phyloP scores from a whole-genome alignment of 2,329 filamentous ascomycete species.

The Shiraia sp. region DNA sequence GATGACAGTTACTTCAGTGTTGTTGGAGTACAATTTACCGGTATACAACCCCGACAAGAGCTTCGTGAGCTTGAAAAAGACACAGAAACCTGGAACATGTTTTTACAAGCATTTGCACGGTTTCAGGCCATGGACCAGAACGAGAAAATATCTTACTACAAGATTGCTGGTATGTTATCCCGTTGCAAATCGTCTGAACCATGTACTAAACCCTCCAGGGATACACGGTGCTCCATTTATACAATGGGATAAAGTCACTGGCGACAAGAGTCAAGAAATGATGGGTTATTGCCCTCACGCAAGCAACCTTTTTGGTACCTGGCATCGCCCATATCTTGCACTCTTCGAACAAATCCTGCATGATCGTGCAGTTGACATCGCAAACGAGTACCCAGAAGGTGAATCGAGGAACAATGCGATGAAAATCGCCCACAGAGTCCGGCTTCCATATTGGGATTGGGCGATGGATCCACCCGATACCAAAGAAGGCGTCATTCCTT shows the following conservation, averaged over 20 bases:
- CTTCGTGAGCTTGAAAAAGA: constrained; percentile 38
- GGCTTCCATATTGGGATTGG: constrained; percentile 44
- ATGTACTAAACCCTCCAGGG: constrained; percentile 17
- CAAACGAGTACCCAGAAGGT: constrained; percentile 32
- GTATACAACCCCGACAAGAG: constrained; percentile 31
- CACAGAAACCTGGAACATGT: constrained; percentile 36
- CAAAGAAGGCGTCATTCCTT: constrained; percentile 30
- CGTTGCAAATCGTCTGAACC: neutral
- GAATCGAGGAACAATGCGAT: constrained; percentile 26
- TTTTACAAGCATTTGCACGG: constrained; percentile 33
- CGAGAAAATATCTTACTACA: constrained; percentile 36
- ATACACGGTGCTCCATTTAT: constrained; percentile 39
- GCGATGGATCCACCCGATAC: constrained; percentile 26
- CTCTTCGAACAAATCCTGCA: constrained; percentile 40
- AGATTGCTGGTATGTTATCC: constrained; percentile 29
- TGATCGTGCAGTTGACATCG: constrained; percentile 32
- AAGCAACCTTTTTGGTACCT: constrained; percentile 35
- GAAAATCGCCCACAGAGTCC: constrained; percentile 25
- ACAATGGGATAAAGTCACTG: constrained; percentile 31
- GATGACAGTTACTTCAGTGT: constrained; percentile 37
- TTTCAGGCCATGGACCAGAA: constrained; percentile 39
- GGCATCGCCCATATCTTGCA: constrained; percentile 40
- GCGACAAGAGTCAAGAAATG: constrained; percentile 22
- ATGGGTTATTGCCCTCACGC: constrained; percentile 37
- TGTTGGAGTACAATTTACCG: constrained; percentile 36